Evolutionary conservation across 192 early-diverging fungal species (phyloP).

Genomic region (Kappamyces sp.): DNA sequence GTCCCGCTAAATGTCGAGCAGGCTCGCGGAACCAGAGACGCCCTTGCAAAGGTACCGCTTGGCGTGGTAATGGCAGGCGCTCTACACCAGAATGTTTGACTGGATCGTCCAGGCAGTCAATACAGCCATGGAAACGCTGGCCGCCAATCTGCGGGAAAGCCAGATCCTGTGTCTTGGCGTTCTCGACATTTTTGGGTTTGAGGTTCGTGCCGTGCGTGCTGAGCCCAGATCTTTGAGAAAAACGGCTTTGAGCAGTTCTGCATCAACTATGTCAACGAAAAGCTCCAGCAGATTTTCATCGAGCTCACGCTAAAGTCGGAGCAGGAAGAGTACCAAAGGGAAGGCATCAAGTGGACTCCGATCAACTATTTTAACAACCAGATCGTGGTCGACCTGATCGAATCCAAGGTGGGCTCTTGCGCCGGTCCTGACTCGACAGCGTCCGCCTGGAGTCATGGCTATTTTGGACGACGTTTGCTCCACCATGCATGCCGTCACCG

Average conservation of each 20-base stretch:
- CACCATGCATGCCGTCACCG: slow-evolving; percentile 83
- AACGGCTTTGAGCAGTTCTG: slow-evolving; percentile 99
- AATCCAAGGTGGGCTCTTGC: slow-evolving; percentile 58
- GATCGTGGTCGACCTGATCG: slow-evolving; percentile 97
- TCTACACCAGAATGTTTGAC: slow-evolving; percentile 93
- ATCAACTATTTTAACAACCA: slow-evolving; percentile 99
- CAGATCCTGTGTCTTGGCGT: slow-evolving; percentile 70
- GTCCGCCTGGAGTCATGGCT: slow-evolving; percentile 82
- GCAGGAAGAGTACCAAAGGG: slow-evolving; percentile 95
- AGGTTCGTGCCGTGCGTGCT: slow-evolving; percentile 33
- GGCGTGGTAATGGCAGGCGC: slow-evolving; percentile 18
- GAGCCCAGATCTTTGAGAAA: slow-evolving; percentile 63
- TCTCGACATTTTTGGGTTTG: slow-evolving; percentile 98
- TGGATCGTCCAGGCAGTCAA: slow-evolving; percentile 96
- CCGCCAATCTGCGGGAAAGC: slow-evolving; percentile 47
- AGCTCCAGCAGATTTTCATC: slow-evolving; percentile 97
- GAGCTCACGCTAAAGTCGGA: slow-evolving; percentile 96
- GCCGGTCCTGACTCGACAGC: slow-evolving; percentile 25
- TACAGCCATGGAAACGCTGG: slow-evolving; percentile 58
- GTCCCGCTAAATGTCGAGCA: slow-evolving; percentile 88
- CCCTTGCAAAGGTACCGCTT: slow-evolving; percentile 73
- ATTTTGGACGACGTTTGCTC: slow-evolving; percentile 96
- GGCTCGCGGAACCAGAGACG: slow-evolving; percentile 84
- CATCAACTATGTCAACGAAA: slow-evolving; percentile 98
- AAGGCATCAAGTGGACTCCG: slow-evolving; percentile 98